A percentile compares a stretch with the other conserved stretches of the same genome.
Evolutionary conservation across 2,329 filamentous ascomycete species (phyloP).

Genomic region (Coniella vitis): DNA sequence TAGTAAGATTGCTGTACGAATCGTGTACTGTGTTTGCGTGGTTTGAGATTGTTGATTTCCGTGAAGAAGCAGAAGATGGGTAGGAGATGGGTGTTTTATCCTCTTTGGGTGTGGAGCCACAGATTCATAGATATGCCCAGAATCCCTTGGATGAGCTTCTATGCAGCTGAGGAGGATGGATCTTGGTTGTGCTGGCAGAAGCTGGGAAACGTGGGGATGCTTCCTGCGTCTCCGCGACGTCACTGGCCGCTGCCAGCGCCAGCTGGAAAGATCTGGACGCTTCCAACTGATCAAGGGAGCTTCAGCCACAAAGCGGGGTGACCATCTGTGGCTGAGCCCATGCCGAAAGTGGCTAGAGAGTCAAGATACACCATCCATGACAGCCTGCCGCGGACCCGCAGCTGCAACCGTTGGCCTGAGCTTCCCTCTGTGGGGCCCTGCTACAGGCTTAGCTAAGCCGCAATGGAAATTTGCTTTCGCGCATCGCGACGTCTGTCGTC

Average conservation of each 20-base stretch:
- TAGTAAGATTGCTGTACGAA: not conserved
- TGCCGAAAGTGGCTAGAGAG: not conserved
- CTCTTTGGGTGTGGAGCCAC: constrained; percentile 9
- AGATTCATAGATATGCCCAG: constrained; percentile 3
- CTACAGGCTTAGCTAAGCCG: constrained; percentile 12
- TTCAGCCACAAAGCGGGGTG: constrained; percentile 9
- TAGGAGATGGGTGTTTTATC: constrained; percentile 9
- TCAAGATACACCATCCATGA: not conserved
- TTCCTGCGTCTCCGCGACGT: constrained; percentile 7
- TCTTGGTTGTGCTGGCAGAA: constrained; percentile 6
- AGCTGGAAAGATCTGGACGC: constrained; percentile 11
- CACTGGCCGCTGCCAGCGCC: constrained; percentile 6
- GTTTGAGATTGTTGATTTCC: not conserved
- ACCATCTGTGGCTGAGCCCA: too few species aligned
- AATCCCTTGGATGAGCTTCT: constrained; percentile 3
- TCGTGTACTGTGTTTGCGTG: not conserved
- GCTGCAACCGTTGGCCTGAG: not conserved
- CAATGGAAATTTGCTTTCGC: constrained; percentile 12
- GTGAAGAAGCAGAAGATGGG: not conserved
- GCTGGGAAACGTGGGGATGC: constrained; percentile 10
- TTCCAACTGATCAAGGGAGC: not conserved
- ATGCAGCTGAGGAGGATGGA: constrained; percentile 1
- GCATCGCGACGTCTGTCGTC: constrained; percentile 2
- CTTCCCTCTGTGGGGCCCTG: not conserved
- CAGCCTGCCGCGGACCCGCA: not conserved